Conservation (phyloP, 108 stramenopile species). For the Stephanodiscus triporus region DNA sequence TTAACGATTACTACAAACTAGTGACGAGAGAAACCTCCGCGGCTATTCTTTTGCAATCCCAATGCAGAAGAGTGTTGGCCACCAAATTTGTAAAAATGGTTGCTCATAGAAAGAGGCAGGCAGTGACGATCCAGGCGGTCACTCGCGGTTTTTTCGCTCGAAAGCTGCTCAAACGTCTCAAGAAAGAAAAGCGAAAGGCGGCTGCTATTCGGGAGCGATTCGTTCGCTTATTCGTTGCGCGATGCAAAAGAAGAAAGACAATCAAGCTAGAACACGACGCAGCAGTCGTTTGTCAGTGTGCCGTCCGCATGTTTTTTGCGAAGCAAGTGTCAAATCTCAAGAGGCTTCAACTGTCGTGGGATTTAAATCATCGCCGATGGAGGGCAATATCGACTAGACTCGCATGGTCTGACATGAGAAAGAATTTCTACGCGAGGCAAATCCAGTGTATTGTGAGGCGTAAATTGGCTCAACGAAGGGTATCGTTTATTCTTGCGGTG, state of each 20-base stretch:
- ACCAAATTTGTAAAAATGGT: conserved; percentile 3
- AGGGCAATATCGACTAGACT: conserved; percentile 26
- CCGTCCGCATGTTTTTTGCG: conserved; percentile 44
- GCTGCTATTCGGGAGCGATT: conserved; percentile 1
- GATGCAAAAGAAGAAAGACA: conserved; percentile 33
- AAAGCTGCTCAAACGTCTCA: conserved; percentile 5
- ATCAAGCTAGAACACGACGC: conserved; percentile 33
- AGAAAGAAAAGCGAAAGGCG: conserved; percentile 19
- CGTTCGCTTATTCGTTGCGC: conserved; percentile 24
- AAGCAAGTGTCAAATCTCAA: conserved; percentile 14
- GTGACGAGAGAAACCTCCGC: conserved; percentile 39
- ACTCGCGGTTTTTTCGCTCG: conserved; percentile 31
- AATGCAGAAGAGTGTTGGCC: conserved; percentile 44
- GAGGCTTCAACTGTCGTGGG: conserved; percentile 33
- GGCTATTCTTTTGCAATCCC: conserved; percentile 39
- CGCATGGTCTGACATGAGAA: conserved; percentile 29
- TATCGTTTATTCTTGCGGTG: background rate
- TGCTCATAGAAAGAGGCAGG: conserved; percentile 7
- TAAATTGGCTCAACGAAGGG: conserved; percentile 19
- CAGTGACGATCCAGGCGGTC: conserved; percentile 41
- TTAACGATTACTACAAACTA: conserved; percentile 40
- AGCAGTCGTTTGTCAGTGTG: conserved; percentile 41
- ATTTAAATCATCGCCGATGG: conserved; percentile 39
- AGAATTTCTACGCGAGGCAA: conserved; percentile 35
- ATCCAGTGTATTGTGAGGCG: conserved; percentile 45